Evolutionary conservation across 2,329 filamentous ascomycete species (phyloP).

Genomic region (Colletotrichum destructivum): DNA sequence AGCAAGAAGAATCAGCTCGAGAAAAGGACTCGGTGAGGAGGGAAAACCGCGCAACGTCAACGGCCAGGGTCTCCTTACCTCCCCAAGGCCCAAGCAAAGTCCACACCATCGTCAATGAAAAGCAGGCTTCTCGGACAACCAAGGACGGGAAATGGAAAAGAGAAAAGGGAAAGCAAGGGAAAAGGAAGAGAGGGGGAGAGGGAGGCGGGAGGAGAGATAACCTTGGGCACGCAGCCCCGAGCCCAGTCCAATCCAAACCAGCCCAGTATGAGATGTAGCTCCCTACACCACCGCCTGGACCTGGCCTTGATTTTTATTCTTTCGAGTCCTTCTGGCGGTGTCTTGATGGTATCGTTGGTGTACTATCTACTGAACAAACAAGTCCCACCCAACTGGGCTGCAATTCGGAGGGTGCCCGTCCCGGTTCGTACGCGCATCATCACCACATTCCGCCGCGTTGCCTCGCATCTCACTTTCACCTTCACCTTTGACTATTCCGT

Average conservation of each 20-base stretch:
- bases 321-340: not conserved
- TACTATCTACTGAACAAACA: not conserved
- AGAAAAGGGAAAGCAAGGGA: no score
- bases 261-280: not conserved
- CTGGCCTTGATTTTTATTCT: not conserved
- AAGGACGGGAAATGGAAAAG: not conserved
- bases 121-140: not conserved
- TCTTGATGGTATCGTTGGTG: not conserved
- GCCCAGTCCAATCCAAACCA: constrained; percentile 19
- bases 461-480: not conserved
- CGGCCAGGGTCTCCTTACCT: not conserved
- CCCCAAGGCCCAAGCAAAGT: not conserved
- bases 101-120: not conserved
- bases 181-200: no score
- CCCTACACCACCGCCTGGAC: not conserved
- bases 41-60: not conserved
- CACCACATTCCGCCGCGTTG: constrained; percentile 1
- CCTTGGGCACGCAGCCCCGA: constrained; percentile 20
- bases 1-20: not conserved
- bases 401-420: not conserved
- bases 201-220: not conserved
- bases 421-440: constrained; percentile 1
- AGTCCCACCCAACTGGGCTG: not conserved
- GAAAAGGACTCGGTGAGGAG: not conserved
- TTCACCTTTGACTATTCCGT: not conserved